These are phyloP conservation scores for Metschnikowia aberdeeniae DNA, from an alignment of 805 yeast species.

Conservation along the genomic window DNA sequence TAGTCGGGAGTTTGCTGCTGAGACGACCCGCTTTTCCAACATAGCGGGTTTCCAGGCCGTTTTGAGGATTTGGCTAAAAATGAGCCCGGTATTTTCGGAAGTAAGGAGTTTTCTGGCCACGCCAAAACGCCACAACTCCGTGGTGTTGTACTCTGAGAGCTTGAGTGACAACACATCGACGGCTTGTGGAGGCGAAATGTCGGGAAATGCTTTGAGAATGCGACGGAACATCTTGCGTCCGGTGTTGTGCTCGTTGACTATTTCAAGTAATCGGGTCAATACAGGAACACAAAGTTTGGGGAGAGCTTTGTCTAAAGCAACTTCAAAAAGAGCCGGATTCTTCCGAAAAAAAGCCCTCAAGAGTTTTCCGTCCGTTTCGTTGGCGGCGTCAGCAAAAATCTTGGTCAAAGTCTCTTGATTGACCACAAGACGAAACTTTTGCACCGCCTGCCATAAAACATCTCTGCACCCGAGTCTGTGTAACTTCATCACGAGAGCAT, in stretches of 20 bases:
- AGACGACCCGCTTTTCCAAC: constrained; percentile 4
- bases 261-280: not conserved
- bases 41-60: constrained; percentile 11
- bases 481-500: not conserved
- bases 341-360: not conserved
- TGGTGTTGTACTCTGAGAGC: constrained; percentile 12
- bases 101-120: constrained; percentile 12
- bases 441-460: not conserved
- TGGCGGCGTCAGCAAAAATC: not conserved
- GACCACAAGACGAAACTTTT: not conserved
- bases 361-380: not conserved
- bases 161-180: not conserved
- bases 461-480: not conserved
- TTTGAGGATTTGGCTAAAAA: constrained; percentile 14
- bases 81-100: constrained; percentile 3
- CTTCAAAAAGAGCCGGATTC: not conserved
- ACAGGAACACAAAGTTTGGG: not conserved
- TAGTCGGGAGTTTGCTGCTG: not conserved
- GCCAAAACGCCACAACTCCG: constrained; percentile 15
- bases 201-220: not conserved
- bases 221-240: not conserved
- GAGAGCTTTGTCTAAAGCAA: not conserved
- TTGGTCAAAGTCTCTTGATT: not conserved
- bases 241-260: not conserved
- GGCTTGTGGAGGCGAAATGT: not conserved